Percentiles rank a stretch among this genome's conserved stretches.
These are phyloP conservation scores for Boletellus ananas DNA, from an alignment of 768 basidiomycete genomes.

Conservation along the genomic window DNA sequence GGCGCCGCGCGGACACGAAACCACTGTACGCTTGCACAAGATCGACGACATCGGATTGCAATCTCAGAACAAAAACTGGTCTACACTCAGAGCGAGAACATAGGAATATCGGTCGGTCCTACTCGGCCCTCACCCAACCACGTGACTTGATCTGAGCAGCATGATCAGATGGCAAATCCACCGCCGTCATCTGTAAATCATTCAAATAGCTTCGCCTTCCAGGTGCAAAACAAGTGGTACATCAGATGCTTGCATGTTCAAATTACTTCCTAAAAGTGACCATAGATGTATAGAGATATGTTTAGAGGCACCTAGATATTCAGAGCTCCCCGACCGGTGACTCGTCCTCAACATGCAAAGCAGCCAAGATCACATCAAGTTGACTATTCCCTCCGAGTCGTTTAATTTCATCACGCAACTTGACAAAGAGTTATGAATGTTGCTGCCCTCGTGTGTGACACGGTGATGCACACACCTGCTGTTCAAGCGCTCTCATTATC, in stretches of 20 bases:
- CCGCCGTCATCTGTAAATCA: too few species aligned
- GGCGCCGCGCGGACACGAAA: neutral
- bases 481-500: slow-evolving; percentile 64
- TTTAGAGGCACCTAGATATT: neutral
- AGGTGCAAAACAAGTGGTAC: too few species aligned
- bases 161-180: too few species aligned
- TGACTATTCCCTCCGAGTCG: slow-evolving; percentile 73
- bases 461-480: slow-evolving; percentile 36
- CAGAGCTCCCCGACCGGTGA: neutral
- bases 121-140: too few species aligned
- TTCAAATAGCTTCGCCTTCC: too few species aligned
- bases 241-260: too few species aligned
- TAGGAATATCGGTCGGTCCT: too few species aligned
- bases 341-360: slow-evolving; percentile 41
- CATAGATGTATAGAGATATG: neutral
- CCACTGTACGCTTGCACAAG: neutral
- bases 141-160: too few species aligned
- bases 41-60: neutral
- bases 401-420: slow-evolving; percentile 60
- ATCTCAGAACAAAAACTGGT: too few species aligned
- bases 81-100: too few species aligned
- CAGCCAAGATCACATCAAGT: slow-evolving; percentile 55
- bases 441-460: too few species aligned
- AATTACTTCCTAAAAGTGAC: too few species aligned
- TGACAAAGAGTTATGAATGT: neutral